Conservation (phyloP, 2,329 filamentous ascomycete species). For the Arthrobotrys conoides region DNA sequence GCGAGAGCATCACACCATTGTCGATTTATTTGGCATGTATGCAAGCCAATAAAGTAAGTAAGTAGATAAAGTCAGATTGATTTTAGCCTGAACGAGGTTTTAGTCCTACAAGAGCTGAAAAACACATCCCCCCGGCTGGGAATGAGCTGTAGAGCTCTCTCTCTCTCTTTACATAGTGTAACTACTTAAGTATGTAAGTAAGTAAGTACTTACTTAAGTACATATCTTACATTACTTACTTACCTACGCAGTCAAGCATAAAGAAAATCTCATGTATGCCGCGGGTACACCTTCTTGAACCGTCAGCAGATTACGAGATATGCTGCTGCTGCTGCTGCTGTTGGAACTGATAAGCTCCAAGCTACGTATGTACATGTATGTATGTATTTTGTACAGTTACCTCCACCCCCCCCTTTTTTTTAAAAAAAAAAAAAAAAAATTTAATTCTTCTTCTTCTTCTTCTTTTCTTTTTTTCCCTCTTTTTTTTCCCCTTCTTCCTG, state of each 20-base stretch:
- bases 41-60: slow-evolving; percentile 19
- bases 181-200: no score
- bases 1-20: slow-evolving; percentile 61
- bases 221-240: no score
- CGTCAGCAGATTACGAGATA: slow-evolving; percentile 59
- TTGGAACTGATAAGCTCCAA: slow-evolving; percentile 35
- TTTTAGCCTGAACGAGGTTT: slow-evolving; percentile 56
- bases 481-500: slow-evolving; percentile 13
- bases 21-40: slow-evolving; percentile 31
- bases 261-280: slow-evolving; percentile 42
- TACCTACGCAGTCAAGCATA: slow-evolving; percentile 26
- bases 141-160: slow-evolving; percentile 48
- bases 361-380: slow-evolving; percentile 1
- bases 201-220: no score
- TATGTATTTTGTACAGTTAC: no score
- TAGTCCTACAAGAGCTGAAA: slow-evolving; percentile 43
- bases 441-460: neutral
- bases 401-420: no score
- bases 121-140: slow-evolving; percentile 12
- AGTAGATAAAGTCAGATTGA: slow-evolving; percentile 8
- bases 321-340: slow-evolving; percentile 30
- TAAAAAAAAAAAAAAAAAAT: no score
- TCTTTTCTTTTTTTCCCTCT: slow-evolving; percentile 5
- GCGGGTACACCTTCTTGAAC: slow-evolving; percentile 59
- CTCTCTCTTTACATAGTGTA: no score